Conservation (phyloP, 2,329 filamentous ascomycete species). For the Meredithiella fracta region DNA sequence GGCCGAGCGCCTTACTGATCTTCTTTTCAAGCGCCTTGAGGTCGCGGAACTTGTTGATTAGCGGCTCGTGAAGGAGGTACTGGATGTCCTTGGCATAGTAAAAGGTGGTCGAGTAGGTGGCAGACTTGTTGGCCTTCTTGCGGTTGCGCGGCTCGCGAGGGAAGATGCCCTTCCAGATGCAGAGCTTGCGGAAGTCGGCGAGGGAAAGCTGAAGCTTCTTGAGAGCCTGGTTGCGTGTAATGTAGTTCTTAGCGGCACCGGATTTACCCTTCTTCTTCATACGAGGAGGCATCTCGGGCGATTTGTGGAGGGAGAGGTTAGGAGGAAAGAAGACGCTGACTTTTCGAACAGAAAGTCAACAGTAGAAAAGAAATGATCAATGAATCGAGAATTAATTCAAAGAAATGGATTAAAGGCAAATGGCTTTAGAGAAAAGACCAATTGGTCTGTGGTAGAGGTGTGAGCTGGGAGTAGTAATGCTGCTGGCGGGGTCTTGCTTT, state of each 20-base stretch:
- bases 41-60: conserved; percentile 87
- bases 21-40: conserved; percentile 97
- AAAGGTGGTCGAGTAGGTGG: conserved; percentile 83
- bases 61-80: conserved; percentile 90
- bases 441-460: neutral
- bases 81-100: conserved; percentile 90
- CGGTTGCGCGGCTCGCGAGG: conserved; percentile 91
- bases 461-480: neutral
- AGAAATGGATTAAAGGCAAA: neutral
- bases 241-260: conserved; percentile 94
- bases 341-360: neutral
- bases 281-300: conserved; percentile 43
- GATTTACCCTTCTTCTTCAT: conserved; percentile 84
- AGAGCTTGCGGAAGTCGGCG: conserved; percentile 91
- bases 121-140: conserved; percentile 88
- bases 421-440: neutral
- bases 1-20: conserved; percentile 79
- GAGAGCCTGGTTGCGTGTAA: conserved; percentile 90
- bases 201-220: conserved; percentile 95
- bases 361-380: neutral
- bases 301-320: conserved; percentile 2
- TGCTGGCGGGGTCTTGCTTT: conserved; percentile 11
- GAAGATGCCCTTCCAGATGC: conserved; percentile 99
- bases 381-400: neutral
- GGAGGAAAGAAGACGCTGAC: neutral